Percentiles rank a stretch among this genome's conserved stretches.
phyloP scores from a whole-genome alignment of 768 basidiomycete species.

The Neoboletus magnificus region DNA sequence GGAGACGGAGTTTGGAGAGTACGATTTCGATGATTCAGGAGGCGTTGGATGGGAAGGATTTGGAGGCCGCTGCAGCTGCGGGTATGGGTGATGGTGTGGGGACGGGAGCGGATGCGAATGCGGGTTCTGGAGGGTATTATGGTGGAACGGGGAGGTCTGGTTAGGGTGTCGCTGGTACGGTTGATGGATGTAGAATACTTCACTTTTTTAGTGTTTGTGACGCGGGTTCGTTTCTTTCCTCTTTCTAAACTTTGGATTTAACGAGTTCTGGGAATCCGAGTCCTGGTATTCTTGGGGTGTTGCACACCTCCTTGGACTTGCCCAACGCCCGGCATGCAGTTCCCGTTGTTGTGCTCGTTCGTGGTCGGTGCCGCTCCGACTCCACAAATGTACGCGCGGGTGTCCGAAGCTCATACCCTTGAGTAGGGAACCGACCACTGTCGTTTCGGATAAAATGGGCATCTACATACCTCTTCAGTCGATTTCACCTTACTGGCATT shows the following conservation, averaged over 20 bases:
- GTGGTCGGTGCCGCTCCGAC: no score
- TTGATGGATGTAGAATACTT: not conserved
- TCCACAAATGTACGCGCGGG: no score
- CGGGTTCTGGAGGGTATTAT: not conserved
- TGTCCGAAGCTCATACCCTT: no score
- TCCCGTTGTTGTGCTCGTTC: no score
- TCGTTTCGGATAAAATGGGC: no score
- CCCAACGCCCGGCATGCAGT: no score
- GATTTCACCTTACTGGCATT: no score
- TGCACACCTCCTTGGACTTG: no score
- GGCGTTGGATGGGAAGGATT: conserved; percentile 75
- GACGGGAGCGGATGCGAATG: not conserved
- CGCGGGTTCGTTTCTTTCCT: not conserved
- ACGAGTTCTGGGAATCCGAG: no score
- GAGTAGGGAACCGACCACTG: no score
- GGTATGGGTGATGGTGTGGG: not conserved
- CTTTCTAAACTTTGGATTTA: not conserved
- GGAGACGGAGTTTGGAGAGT: conserved; percentile 89
- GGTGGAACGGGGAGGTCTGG: not conserved
- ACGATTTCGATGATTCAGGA: conserved; percentile 95
- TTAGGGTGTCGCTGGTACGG: not conserved
- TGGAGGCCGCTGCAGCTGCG: conserved; percentile 23
- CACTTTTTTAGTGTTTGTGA: not conserved
- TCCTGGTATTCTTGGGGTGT: no score
- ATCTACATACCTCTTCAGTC: no score